These are phyloP conservation scores for Ampelomyces quisqualis DNA, from an alignment of 2,329 filamentous ascomycete species.

Conservation along the genomic window DNA sequence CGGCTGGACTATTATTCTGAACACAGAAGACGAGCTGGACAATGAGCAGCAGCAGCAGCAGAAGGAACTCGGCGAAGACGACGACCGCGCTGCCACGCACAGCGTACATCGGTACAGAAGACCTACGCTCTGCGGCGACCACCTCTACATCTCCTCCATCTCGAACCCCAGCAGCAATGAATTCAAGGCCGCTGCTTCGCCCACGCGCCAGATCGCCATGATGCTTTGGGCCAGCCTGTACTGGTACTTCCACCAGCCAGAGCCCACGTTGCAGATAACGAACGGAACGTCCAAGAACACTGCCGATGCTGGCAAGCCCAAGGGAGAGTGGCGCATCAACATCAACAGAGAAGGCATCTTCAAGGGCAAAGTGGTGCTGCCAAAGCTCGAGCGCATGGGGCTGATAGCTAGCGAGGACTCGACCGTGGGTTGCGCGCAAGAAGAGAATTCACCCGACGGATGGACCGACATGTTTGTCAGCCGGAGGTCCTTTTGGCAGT, in stretches of 20 bases:
- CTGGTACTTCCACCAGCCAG: slow-evolving; percentile 94
- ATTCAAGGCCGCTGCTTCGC: slow-evolving; percentile 76
- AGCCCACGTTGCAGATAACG: slow-evolving; percentile 65
- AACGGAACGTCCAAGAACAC: slow-evolving; percentile 66
- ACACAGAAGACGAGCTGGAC: slow-evolving; percentile 58
- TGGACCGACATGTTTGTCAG: slow-evolving; percentile 84
- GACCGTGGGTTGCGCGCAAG: slow-evolving; percentile 65
- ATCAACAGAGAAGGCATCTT: slow-evolving; percentile 88
- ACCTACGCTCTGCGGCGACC: slow-evolving; percentile 77
- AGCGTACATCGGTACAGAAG: slow-evolving; percentile 68
- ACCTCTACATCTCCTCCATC: slow-evolving; percentile 87
- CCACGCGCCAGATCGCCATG: slow-evolving; percentile 88
- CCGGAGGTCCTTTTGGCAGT: slow-evolving; percentile 84
- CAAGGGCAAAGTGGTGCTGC: slow-evolving; percentile 76
- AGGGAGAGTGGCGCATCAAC: slow-evolving; percentile 81
- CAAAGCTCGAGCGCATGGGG: slow-evolving; percentile 92
- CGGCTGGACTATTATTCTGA: slow-evolving; percentile 87
- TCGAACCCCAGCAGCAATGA: slow-evolving; percentile 79
- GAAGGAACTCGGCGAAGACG: slow-evolving; percentile 36
- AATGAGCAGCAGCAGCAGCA: slow-evolving; percentile 31
- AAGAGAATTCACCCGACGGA: slow-evolving; percentile 62
- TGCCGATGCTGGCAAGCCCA: slow-evolving; percentile 67
- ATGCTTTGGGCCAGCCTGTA: slow-evolving; percentile 93
- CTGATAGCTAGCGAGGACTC: slow-evolving; percentile 76
- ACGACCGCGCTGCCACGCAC: slow-evolving; percentile 47